These are phyloP conservation scores for Liquidambar formosana DNA, from an alignment of 164 flowering plant species.

Conservation along the genomic window DNA sequence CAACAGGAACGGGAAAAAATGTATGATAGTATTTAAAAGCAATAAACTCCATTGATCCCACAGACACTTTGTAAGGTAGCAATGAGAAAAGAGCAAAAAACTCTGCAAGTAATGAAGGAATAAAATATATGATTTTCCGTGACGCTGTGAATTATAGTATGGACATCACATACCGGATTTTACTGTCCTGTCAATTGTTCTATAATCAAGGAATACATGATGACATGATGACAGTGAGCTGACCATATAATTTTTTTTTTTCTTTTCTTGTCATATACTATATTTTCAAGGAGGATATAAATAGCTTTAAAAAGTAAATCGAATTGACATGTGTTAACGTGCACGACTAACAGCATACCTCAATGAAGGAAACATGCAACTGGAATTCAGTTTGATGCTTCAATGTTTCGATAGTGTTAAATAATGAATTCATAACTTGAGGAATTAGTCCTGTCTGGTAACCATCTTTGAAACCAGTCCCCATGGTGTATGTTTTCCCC, in stretches of 20 bases:
- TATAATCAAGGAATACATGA: not conserved
- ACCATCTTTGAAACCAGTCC: slow-evolving; percentile 69
- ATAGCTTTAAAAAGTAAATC: not conserved
- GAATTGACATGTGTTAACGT: not conserved
- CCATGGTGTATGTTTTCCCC: slow-evolving; percentile 93
- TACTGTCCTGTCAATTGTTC: too few species aligned
- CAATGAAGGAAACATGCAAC: slow-evolving; percentile 80
- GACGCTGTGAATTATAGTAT: too few species aligned
- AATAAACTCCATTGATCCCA: too few species aligned
- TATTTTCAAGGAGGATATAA: not conserved
- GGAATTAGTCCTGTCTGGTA: slow-evolving; percentile 68
- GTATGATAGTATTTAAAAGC: too few species aligned
- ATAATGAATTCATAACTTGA: slow-evolving; percentile 66
- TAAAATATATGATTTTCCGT: too few species aligned
- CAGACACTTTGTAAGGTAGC: too few species aligned
- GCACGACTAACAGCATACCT: slow-evolving; percentile 39
- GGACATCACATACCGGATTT: too few species aligned
- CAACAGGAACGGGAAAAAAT: too few species aligned
- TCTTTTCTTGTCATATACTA: not conserved
- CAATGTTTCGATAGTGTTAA: slow-evolving; percentile 61
- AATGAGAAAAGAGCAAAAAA: too few species aligned
- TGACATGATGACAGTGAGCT: too few species aligned
- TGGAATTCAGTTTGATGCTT: slow-evolving; percentile 77
- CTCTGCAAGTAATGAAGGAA: too few species aligned
- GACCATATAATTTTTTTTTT: not conserved